These are phyloP conservation scores for Quercus agrifolia DNA, from an alignment of 306 rosid species.

Conservation along the genomic window DNA sequence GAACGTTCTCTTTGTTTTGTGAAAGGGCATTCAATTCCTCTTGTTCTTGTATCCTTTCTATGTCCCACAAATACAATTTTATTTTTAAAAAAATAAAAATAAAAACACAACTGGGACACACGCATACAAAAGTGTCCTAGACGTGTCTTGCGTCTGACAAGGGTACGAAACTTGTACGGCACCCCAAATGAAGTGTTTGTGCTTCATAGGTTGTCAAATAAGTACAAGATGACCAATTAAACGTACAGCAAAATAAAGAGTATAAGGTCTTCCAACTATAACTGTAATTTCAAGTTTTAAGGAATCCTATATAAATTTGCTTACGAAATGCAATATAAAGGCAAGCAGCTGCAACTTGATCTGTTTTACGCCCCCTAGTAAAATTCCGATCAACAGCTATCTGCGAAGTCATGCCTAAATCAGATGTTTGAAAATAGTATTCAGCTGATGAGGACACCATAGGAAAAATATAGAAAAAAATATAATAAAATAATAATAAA, in stretches of 20 bases:
- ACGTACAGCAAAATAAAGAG: neutral
- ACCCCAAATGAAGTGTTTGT: too few species aligned
- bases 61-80: too few species aligned
- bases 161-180: too few species aligned
- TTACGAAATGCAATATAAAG: conserved; percentile 78
- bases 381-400: conserved; percentile 68
- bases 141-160: too few species aligned
- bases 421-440: conserved; percentile 15
- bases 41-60: too few species aligned
- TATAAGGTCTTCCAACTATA: neutral
- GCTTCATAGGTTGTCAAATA: too few species aligned
- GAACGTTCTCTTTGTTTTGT: too few species aligned
- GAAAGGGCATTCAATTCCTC: too few species aligned
- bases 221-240: neutral
- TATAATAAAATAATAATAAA: neutral
- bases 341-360: conserved; percentile 75
- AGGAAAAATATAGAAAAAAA: neutral
- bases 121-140: too few species aligned
- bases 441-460: neutral
- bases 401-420: conserved; percentile 32
- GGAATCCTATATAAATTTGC: conserved; percentile 4
- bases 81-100: too few species aligned
- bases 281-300: neutral
- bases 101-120: too few species aligned
- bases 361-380: conserved; percentile 72